Evolutionary conservation across 1,139 yeast genomes (phyloP).

Genomic region (Geotrichum klebahnii): DNA sequence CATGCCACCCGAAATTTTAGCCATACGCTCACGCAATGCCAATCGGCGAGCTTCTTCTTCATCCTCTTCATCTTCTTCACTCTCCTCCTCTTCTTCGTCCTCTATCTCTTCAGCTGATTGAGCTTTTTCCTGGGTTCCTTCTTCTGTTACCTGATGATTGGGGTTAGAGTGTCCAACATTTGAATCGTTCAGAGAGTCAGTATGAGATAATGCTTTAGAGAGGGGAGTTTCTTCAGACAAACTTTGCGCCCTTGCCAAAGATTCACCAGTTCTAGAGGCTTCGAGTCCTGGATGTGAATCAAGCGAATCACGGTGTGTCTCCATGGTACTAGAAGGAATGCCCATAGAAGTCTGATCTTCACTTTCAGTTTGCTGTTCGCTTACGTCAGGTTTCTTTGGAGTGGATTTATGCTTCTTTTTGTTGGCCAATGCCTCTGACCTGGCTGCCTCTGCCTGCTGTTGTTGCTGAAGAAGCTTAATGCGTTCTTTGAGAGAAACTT

Average conservation of each 20-base stretch:
- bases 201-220: too few relatives aligned
- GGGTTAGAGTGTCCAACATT: background rate
- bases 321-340: too few relatives aligned
- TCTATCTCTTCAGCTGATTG: conserved; percentile 26
- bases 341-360: too few relatives aligned
- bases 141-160: background rate
- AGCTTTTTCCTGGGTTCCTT: background rate
- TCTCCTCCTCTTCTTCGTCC: conserved; percentile 41
- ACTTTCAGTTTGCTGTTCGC: too few relatives aligned
- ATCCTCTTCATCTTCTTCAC: conserved; percentile 52
- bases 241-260: background rate
- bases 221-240: background rate
- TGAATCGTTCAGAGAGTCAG: background rate
- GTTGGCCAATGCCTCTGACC: conserved; percentile 60
- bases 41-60: conserved; percentile 78
- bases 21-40: conserved; percentile 89
- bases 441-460: conserved; percentile 76
- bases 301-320: background rate
- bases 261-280: conserved; percentile 11
- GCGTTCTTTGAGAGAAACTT: conserved; percentile 78
- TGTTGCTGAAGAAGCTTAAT: conserved; percentile 77
- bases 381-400: conserved; percentile 10
- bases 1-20: conserved; percentile 87
- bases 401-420: conserved; percentile 52
- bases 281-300: conserved; percentile 5